Conservation (phyloP, 2,329 filamentous ascomycete genomes). For the Claviceps pazoutovae region DNA sequence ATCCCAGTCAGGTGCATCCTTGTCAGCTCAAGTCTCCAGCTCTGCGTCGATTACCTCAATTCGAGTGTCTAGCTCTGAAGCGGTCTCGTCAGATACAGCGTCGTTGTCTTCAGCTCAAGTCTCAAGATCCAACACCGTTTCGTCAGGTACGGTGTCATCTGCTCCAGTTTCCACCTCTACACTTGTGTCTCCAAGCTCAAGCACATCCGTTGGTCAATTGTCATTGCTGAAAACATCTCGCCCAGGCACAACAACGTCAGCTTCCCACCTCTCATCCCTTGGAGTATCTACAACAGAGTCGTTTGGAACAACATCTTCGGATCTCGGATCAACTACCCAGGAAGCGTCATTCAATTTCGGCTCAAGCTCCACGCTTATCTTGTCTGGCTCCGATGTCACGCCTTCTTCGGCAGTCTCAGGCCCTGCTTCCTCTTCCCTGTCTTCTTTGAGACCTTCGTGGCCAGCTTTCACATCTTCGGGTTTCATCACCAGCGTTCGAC, state of each 20-base stretch:
- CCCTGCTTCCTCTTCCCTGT: neutral
- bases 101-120: neutral
- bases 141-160: too few species aligned
- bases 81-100: neutral
- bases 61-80: neutral
- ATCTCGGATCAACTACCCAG: neutral
- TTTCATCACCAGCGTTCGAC: neutral
- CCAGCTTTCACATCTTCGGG: neutral
- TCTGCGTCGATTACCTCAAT: neutral
- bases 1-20: neutral
- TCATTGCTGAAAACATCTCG: neutral
- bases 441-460: neutral
- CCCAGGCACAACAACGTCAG: neutral
- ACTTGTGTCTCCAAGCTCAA: too few species aligned
- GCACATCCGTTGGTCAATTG: too few species aligned
- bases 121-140: too few species aligned
- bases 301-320: neutral
- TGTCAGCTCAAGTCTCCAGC: neutral
- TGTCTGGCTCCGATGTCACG: neutral
- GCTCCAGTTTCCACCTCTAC: too few species aligned
- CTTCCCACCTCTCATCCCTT: neutral
- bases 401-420: neutral
- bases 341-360: neutral
- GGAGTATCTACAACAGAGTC: neutral
- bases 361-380: neutral